Evolutionary conservation across 805 yeast genomes (phyloP).

Genomic region (Kodamaea restingae): DNA sequence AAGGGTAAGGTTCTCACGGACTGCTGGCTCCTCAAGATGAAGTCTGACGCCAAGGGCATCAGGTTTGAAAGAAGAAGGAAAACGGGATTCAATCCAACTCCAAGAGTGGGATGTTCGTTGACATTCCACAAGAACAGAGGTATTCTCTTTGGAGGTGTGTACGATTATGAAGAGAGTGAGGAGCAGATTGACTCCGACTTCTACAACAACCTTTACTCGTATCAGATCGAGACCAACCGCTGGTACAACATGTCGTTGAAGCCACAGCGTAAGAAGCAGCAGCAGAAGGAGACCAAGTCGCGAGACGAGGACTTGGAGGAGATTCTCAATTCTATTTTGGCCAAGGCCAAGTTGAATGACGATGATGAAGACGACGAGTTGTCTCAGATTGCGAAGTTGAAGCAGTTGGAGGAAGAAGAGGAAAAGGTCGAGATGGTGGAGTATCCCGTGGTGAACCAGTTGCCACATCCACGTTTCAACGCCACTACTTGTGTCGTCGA

Average conservation of each 20-base stretch:
- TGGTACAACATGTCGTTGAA: constrained; percentile 77
- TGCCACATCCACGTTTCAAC: constrained; percentile 90
- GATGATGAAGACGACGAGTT: constrained; percentile 41
- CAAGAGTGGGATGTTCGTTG: constrained; percentile 93
- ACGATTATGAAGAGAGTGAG: constrained; percentile 91
- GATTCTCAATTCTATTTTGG: constrained; percentile 66
- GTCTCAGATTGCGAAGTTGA: constrained; percentile 34
- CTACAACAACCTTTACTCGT: constrained; percentile 74
- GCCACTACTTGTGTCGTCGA: constrained; percentile 80
- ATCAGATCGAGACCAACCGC: constrained; percentile 79
- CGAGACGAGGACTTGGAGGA: constrained; percentile 82
- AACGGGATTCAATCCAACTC: constrained; percentile 86
- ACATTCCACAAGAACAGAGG: constrained; percentile 89
- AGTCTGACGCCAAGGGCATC: constrained; percentile 67
- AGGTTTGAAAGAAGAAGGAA: constrained; percentile 89
- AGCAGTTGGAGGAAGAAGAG: constrained; percentile 34
- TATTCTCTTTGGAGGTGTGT: constrained; percentile 91
- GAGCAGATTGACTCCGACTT: constrained; percentile 83
- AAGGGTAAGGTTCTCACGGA: constrained; percentile 88
- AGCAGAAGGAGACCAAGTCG: constrained; percentile 41
- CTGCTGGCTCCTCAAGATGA: constrained; percentile 85
- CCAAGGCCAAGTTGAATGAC: constrained; percentile 67
- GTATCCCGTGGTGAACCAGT: constrained; percentile 52
- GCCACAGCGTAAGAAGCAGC: constrained; percentile 52
- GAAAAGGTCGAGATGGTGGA: constrained; percentile 39